Evolutionary conservation across 2,329 filamentous ascomycete species (phyloP), one percentile per base, ranked within the genome.

Genomic region (Aspergillus thermomutatus): DNA sequence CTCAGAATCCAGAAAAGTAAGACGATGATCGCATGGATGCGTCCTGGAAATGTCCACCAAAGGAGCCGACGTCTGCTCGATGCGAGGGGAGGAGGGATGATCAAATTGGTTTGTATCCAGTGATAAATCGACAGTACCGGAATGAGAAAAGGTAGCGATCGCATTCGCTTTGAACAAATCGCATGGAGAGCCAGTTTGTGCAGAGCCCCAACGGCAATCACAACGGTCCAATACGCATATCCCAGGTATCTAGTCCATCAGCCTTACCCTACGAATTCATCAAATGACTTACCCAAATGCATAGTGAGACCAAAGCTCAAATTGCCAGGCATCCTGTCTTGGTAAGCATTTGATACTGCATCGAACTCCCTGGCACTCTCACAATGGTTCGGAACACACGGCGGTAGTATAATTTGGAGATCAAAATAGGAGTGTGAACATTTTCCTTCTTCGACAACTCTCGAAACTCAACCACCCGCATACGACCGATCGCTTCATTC

Each of bases 41-140:
- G 76, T 1, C 77, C 78, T 2, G 80, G 79, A 37, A 82, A 75
- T 1, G 77, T 79, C 59, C 74, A 77, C 60, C 74, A 77, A 6
- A 75, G 71, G 1, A 78, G 60, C 0, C 72, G 67, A 28, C 76
- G 74, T 25, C 77, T 75, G 43, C 74, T 74, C 14, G 73, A 68
- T 25, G 74, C 72, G 40, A 80, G 73, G 0, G 78, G 71, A 1
- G 77, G 72, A 3, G 80, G 77, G 9, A 78, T 65, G 8, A 78
- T 70, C 9, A 82, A 49, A 61, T 78, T 64, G 1, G 68, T 71
- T 25, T 72, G 63, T 3, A 75, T 23, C 71, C 72, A 77, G 34
- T 71, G 63, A 53, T 68, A 60, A 8, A 59, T 26, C 17, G 34
- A 43, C 11, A 55, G 45, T 21, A 62, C 52, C 8, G 55, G 56